Evolutionary conservation across 345 rosid genomes (phyloP).

Genomic region (sweet orange (Citrus sinensis)): DNA sequence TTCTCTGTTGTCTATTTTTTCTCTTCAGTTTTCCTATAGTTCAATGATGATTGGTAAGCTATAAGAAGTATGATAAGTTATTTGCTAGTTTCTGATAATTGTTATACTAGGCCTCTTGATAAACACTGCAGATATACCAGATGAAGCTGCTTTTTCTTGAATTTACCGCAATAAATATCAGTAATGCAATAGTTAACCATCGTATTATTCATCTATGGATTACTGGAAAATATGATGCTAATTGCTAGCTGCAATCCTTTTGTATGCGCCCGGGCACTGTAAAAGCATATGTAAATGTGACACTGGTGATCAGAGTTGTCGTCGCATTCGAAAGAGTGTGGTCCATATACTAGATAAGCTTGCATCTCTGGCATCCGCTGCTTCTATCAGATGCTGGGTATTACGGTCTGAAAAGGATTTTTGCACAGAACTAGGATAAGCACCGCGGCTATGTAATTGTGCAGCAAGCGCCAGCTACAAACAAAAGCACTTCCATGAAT

Average conservation of each 20-base stretch:
- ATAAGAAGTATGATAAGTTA: background rate
- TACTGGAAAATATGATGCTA: background rate
- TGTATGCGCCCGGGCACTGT: background rate
- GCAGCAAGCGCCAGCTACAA: background rate
- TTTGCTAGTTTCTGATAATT: background rate
- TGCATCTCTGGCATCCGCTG: background rate
- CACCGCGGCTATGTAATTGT: background rate
- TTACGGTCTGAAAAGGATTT: background rate
- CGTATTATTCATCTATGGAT: background rate
- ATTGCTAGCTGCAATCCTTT: background rate
- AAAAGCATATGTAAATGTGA: background rate
- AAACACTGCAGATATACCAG: background rate
- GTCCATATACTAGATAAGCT: background rate
- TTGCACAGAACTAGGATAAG: background rate
- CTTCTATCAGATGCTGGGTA: background rate
- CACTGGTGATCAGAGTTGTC: background rate
- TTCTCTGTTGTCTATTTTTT: background rate
- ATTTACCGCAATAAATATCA: background rate
- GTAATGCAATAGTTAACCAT: background rate
- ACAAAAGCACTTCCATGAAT: background rate
- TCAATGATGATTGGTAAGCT: background rate
- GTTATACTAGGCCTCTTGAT: background rate
- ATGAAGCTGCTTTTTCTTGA: background rate
- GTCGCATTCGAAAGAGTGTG: background rate
- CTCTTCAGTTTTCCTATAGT: background rate